Conservation (phyloP, 257 asterid species). For the Solanum ossicruentum region DNA sequence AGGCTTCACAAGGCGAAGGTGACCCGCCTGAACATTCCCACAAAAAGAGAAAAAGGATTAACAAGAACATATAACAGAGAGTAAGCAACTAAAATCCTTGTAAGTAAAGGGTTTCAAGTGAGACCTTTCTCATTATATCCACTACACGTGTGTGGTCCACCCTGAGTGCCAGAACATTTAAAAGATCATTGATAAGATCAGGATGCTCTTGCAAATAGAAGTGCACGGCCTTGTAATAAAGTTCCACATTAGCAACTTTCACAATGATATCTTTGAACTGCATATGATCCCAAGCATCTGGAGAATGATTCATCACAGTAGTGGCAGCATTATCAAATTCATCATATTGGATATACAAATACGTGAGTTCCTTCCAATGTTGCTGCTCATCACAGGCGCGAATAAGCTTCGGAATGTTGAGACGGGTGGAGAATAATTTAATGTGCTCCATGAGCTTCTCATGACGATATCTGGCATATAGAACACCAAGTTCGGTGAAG, state of each 20-base stretch:
- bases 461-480: conserved; percentile 90
- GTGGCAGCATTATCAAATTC: conserved; percentile 99
- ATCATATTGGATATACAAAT: conserved; percentile 80
- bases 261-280: conserved; percentile 90
- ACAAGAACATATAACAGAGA: not conserved
- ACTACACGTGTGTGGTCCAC: conserved; percentile 97
- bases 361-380: conserved; percentile 91
- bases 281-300: conserved; percentile 99
- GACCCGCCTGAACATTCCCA: conserved; percentile 61
- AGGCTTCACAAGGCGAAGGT: conserved; percentile 88
- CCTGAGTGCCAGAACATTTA: conserved; percentile 96
- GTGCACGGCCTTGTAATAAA: conserved; percentile 99
- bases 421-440: conserved; percentile 85
- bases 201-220: conserved; percentile 99
- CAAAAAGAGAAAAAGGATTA: conserved; percentile 1
- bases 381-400: conserved; percentile 98
- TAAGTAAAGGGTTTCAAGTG: not conserved
- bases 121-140: conserved; percentile 96
- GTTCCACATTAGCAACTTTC: conserved; percentile 96
- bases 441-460: conserved; percentile 99
- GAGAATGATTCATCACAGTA: conserved; percentile 97
- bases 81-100: not conserved
- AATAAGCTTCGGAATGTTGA: conserved; percentile 90
- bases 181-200: conserved; percentile 84
- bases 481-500: conserved; percentile 90